Evolutionary conservation across 305 asterid species (phyloP).

Genomic region (Solanum aculeatissimum): DNA sequence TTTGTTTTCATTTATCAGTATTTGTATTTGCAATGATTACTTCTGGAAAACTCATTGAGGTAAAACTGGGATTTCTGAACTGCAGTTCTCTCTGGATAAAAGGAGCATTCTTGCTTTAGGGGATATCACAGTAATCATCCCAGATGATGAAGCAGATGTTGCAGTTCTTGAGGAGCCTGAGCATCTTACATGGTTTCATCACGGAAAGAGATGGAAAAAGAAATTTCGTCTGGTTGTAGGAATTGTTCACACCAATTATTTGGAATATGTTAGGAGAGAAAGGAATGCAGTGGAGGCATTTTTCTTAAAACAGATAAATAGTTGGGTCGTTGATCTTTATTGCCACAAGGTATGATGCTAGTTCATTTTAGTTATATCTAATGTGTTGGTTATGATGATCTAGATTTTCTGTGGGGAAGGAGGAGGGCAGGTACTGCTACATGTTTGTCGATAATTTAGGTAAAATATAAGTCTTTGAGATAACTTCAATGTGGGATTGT

Average conservation of each 20-base stretch:
- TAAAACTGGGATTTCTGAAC: not conserved
- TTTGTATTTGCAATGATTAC: not conserved
- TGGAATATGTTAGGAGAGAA: constrained; percentile 92
- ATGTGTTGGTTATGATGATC: not conserved
- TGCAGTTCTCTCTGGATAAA: constrained; percentile 77
- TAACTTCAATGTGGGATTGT: not conserved
- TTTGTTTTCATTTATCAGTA: not conserved
- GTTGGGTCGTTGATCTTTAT: constrained; percentile 88
- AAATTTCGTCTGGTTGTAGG: constrained; percentile 83
- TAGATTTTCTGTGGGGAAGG: not conserved
- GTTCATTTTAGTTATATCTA: not conserved
- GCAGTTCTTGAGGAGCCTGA: constrained; percentile 99
- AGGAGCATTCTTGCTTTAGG: constrained; percentile 94
- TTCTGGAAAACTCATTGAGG: not conserved
- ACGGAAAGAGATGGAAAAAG: constrained; percentile 87
- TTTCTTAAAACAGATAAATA: constrained; percentile 61
- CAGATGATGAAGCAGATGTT: constrained; percentile 89
- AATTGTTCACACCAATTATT: constrained; percentile 86
- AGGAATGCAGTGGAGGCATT: constrained; percentile 74
- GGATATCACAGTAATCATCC: constrained; percentile 81
- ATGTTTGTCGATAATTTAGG: not conserved
- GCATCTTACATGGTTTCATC: constrained; percentile 99
- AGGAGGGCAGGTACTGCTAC: not conserved
- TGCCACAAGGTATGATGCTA: constrained; percentile 65
- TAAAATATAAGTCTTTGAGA: not conserved